Percentiles rank a stretch among this genome's conserved stretches.
Evolutionary conservation across 75 land plant species (phyloP).

Genomic region (Pinus taeda): DNA sequence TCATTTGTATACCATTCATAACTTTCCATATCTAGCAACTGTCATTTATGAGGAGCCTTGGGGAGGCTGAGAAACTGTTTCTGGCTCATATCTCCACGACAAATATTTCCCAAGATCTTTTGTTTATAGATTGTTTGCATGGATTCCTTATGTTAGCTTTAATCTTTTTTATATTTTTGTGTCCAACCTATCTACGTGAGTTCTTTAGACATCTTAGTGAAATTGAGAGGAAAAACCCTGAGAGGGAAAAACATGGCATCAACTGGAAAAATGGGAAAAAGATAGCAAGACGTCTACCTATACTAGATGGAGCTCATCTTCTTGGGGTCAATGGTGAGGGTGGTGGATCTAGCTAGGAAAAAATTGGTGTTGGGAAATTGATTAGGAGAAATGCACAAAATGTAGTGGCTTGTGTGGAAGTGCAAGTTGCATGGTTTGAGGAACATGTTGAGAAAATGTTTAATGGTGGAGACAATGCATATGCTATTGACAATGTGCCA

Average conservation of each 20-base stretch:
- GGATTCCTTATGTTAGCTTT: slow-evolving; percentile 96
- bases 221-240: slow-evolving; percentile 66
- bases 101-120: slow-evolving; percentile 49
- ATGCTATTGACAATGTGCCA: slow-evolving; percentile 98
- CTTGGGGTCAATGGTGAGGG: slow-evolving; percentile 67
- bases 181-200: slow-evolving; percentile 91
- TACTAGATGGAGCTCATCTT: slow-evolving; percentile 48
- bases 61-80: slow-evolving; percentile 77
- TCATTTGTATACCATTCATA: slow-evolving; percentile 88
- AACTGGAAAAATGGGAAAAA: slow-evolving; percentile 63
- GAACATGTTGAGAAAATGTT: slow-evolving; percentile 99
- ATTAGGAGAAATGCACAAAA: slow-evolving; percentile 93
- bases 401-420: slow-evolving; percentile 78
- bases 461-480: slow-evolving; percentile 97
- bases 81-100: slow-evolving; percentile 45
- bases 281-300: slow-evolving; percentile 57
- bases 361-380: slow-evolving; percentile 86
- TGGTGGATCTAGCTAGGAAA: slow-evolving; percentile 64
- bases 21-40: slow-evolving; percentile 96
- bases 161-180: slow-evolving; percentile 96
- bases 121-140: slow-evolving; percentile 91
- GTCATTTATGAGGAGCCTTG: slow-evolving; percentile 84
- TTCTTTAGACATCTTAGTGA: slow-evolving; percentile 87
- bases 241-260: slow-evolving; percentile 63
- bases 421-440: slow-evolving; percentile 91